A percentile compares a stretch with the other conserved stretches of the same genome.
Conservation (phyloP, 2,329 filamentous ascomycete species). For the Fusarium brachygibbosum region DNA sequence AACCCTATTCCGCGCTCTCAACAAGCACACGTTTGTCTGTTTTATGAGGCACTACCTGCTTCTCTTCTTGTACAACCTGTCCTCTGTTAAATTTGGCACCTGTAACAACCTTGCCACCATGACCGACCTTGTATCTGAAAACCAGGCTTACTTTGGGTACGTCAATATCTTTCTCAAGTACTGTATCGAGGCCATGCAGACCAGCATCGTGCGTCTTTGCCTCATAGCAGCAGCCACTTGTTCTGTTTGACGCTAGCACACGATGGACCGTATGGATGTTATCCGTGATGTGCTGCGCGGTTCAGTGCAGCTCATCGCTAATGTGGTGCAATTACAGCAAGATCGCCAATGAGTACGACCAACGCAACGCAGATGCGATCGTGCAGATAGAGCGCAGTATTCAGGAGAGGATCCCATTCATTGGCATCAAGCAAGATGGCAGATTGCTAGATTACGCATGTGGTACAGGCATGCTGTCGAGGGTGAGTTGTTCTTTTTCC, state of each 20-base stretch:
- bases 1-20: slow-evolving; percentile 12
- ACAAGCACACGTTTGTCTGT: slow-evolving; percentile 24
- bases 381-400: slow-evolving; percentile 68
- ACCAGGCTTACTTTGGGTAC: slow-evolving; percentile 61
- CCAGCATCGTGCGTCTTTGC: background rate
- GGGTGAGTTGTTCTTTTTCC: slow-evolving; percentile 59
- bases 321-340: slow-evolving; percentile 45
- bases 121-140: slow-evolving; percentile 52
- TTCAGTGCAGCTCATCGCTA: slow-evolving; percentile 25
- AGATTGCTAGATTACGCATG: slow-evolving; percentile 82
- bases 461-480: slow-evolving; percentile 76
- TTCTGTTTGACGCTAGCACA: slow-evolving; percentile 22
- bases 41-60: slow-evolving; percentile 22
- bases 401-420: slow-evolving; percentile 67
- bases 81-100: slow-evolving; percentile 20
- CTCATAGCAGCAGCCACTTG: slow-evolving; percentile 15
- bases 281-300: slow-evolving; percentile 3
- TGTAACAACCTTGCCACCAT: slow-evolving; percentile 52
- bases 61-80: slow-evolving; percentile 22
- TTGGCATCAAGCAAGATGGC: slow-evolving; percentile 65
- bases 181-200: slow-evolving; percentile 1
- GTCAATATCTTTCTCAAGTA: slow-evolving; percentile 31
- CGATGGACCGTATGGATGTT: slow-evolving; percentile 3
- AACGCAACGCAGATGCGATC: slow-evolving; percentile 66
- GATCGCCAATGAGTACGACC: slow-evolving; percentile 58